Evolutionary conservation across 805 yeast genomes (phyloP).

Genomic region (Starmerella riodocensis): DNA sequence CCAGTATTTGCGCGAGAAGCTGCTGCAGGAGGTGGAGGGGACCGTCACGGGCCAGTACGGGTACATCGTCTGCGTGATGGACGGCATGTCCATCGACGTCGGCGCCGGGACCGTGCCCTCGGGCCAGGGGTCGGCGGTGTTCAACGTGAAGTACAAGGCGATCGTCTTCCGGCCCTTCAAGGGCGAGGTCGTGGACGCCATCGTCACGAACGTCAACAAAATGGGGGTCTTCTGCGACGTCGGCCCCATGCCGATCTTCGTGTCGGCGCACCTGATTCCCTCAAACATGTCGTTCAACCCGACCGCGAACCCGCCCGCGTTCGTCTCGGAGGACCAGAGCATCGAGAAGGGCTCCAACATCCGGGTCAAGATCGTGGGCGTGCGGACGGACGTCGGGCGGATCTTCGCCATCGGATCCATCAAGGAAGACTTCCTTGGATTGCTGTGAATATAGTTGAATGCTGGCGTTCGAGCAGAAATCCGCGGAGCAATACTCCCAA

Average conservation of each 20-base stretch:
- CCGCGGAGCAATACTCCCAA: too few species aligned
- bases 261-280: constrained; percentile 88
- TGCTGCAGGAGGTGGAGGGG: constrained; percentile 92
- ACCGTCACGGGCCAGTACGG: constrained; percentile 99
- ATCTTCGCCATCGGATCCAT: constrained; percentile 96
- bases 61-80: constrained; percentile 88
- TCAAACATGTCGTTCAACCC: constrained; percentile 88
- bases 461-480: background rate
- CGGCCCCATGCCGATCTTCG: constrained; percentile 90
- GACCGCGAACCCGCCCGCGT: constrained; percentile 96
- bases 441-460: constrained; percentile 31
- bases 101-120: constrained; percentile 90
- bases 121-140: constrained; percentile 86
- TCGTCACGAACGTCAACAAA: constrained; percentile 83
- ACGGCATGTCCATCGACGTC: constrained; percentile 85
- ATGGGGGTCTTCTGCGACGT: constrained; percentile 98
- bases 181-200: constrained; percentile 96
- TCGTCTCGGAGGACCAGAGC: constrained; percentile 85
- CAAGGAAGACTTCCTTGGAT: constrained; percentile 94
- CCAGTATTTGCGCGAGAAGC: constrained; percentile 75
- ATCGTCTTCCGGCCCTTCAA: constrained; percentile 97
- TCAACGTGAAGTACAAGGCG: constrained; percentile 89
- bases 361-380: constrained; percentile 90
- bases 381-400: constrained; percentile 92
- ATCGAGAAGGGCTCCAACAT: constrained; percentile 90